phyloP scores from a whole-genome alignment of 306 rosid species.

The Gastrolobium villosum region DNA sequence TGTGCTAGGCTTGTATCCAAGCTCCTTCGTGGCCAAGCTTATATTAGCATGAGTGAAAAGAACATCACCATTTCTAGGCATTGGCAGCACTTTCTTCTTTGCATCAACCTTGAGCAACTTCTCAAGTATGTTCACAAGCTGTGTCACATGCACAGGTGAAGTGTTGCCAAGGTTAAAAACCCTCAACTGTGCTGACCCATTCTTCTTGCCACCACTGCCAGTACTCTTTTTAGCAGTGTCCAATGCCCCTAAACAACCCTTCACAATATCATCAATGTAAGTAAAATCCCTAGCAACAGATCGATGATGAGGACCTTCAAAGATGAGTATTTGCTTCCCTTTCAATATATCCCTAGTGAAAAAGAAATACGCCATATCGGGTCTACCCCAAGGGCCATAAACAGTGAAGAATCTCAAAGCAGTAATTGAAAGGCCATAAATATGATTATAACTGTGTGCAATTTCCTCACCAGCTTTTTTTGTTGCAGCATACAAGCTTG shows the following conservation, averaged over 20 bases:
- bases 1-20: conserved; percentile 55
- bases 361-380: conserved; percentile 61
- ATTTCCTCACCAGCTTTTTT: conserved; percentile 62
- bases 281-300: conserved; percentile 60
- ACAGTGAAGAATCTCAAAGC: conserved; percentile 59
- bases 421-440: conserved; percentile 55
- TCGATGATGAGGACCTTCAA: conserved; percentile 41
- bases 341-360: conserved; percentile 52
- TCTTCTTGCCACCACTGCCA: conserved; percentile 50
- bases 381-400: conserved; percentile 64
- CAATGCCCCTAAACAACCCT: conserved; percentile 57
- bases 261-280: conserved; percentile 57
- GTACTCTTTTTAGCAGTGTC: conserved; percentile 57
- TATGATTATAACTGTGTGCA: conserved; percentile 54
- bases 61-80: conserved; percentile 53
- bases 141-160: conserved; percentile 42
- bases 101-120: conserved; percentile 50
- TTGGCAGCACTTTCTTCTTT: conserved; percentile 35
- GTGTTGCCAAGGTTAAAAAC: conserved; percentile 55
- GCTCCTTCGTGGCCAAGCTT: conserved; percentile 48
- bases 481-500: conserved; percentile 56
- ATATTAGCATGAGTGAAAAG: conserved; percentile 56
- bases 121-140: conserved; percentile 56
- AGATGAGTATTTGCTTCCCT: conserved; percentile 45
- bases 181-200: conserved; percentile 44